These are phyloP conservation scores for Hyphodiscus hymeniophilus DNA, from an alignment of 495 filamentous ascomycete genomes.

Conservation along the genomic window DNA sequence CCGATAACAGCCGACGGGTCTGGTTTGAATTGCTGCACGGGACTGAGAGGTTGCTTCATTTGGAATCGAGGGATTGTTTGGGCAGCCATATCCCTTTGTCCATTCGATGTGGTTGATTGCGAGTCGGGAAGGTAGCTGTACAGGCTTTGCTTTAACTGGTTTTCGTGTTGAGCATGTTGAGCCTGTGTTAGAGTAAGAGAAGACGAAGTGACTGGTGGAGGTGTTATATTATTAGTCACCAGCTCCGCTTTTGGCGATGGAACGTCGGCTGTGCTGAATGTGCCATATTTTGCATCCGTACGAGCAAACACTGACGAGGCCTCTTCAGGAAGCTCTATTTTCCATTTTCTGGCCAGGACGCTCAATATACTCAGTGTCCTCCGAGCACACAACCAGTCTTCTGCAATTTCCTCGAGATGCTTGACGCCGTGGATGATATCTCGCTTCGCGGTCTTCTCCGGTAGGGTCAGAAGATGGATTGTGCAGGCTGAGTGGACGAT, in stretches of 20 bases:
- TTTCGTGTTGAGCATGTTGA: constrained; percentile 8
- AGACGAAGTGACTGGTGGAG: constrained; percentile 11
- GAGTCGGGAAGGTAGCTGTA: constrained; percentile 13
- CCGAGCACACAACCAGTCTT: constrained; percentile 86
- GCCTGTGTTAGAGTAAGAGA: background rate
- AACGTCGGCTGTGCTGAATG: constrained; percentile 47
- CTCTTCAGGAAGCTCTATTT: constrained; percentile 77
- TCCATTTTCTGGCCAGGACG: constrained; percentile 81
- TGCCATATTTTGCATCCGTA: constrained; percentile 45
- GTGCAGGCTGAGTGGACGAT: constrained; percentile 91
- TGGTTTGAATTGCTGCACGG: background rate
- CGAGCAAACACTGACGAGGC: constrained; percentile 65
- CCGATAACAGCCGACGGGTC: background rate
- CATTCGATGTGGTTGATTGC: background rate
- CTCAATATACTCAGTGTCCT: constrained; percentile 79
- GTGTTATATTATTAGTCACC: constrained; percentile 9
- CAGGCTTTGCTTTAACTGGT: constrained; percentile 13
- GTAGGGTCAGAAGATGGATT: constrained; percentile 87
- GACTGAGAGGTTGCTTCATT: background rate
- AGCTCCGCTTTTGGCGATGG: constrained; percentile 34
- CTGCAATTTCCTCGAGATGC: constrained; percentile 91
- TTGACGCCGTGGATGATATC: constrained; percentile 88
- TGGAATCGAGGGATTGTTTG: background rate
- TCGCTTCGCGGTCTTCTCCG: constrained; percentile 77
- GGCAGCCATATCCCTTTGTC: background rate